Conservation (phyloP, 2,329 filamentous ascomycete genomes). For the Diplocarpon rosae region DNA sequence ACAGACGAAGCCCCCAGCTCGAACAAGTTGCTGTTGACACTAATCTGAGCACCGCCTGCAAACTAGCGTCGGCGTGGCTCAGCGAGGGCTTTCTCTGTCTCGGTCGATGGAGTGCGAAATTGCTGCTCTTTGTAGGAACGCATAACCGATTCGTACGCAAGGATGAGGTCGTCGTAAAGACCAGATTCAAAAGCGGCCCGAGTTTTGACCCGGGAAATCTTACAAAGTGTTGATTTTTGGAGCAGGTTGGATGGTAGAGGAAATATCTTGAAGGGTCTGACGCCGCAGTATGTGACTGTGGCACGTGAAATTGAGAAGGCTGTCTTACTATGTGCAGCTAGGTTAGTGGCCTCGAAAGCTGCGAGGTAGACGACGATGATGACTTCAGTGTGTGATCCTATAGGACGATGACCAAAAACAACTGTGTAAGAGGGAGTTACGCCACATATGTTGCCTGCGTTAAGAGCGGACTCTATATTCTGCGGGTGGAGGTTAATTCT, state of each 20-base stretch:
- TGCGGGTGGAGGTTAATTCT: conserved; percentile 32
- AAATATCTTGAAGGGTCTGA: conserved; percentile 23
- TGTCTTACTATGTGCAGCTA: conserved; percentile 18
- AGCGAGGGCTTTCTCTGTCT: conserved; percentile 15
- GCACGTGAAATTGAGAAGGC: conserved; percentile 17
- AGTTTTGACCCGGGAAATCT: conserved; percentile 32
- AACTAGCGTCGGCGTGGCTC: conserved; percentile 16
- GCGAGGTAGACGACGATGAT: conserved; percentile 32
- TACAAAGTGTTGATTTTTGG: conserved; percentile 31
- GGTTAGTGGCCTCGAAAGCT: conserved; percentile 20
- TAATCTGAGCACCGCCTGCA: conserved; percentile 7
- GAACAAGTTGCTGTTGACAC: conserved; percentile 21
- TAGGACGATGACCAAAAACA: conserved; percentile 30
- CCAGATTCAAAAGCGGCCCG: conserved; percentile 23
- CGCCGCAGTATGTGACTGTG: conserved; percentile 15
- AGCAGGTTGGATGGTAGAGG: conserved; percentile 22
- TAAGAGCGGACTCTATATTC: conserved; percentile 31
- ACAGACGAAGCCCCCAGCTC: conserved; percentile 26
- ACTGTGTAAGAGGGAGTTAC: conserved; percentile 26
- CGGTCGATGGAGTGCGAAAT: conserved; percentile 15
- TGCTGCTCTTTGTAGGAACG: conserved; percentile 13
- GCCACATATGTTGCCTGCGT: conserved; percentile 25
- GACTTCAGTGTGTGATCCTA: conserved; percentile 28
- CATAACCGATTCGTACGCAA: conserved; percentile 8
- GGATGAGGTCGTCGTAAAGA: conserved; percentile 17